Percentiles rank a stretch among this genome's conserved stretches.
These are phyloP conservation scores for Cryptosporidium ubiquitum DNA, from an alignment of 169 alveolate species.

Conservation along the genomic window DNA sequence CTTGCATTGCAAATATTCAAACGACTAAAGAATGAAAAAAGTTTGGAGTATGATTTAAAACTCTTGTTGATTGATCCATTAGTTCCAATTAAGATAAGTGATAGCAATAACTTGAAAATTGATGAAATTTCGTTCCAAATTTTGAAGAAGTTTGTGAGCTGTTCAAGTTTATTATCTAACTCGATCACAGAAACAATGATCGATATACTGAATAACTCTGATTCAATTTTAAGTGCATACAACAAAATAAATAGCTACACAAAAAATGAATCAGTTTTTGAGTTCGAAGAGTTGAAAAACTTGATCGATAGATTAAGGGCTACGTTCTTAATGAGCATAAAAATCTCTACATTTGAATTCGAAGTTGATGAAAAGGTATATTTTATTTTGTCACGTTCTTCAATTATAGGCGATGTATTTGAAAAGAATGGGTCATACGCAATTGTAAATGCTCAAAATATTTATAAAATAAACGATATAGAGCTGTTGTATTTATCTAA, in stretches of 20 bases:
- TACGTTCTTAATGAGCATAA: not conserved
- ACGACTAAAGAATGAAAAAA: not conserved
- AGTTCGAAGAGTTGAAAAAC: constrained; percentile 18
- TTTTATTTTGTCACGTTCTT: constrained; percentile 40
- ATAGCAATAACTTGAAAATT: not conserved
- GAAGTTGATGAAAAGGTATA: constrained; percentile 9
- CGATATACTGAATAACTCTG: not conserved
- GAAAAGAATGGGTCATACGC: constrained; percentile 19
- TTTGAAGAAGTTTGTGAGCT: constrained; percentile 8
- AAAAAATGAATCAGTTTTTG: not conserved
- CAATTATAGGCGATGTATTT: constrained; percentile 15
- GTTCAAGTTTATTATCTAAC: not conserved
- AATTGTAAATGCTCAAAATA: constrained; percentile 47
- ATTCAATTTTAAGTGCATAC: constrained; percentile 4
- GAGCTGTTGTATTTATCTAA: constrained; percentile 31
- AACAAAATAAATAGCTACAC: not conserved
- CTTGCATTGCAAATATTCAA: constrained; percentile 10
- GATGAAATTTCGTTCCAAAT: constrained; percentile 32
- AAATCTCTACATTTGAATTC: not conserved
- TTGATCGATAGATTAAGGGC: constrained; percentile 16
- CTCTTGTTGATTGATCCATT: constrained; percentile 45
- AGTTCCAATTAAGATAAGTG: not conserved
- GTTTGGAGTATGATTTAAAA: not conserved
- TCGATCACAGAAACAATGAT: not conserved
- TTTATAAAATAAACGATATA: constrained; percentile 13